A percentile compares a stretch with the other conserved stretches of the same genome.
Conservation (phyloP, 257 asterid species). For the Eucommia ulmoides region DNA sequence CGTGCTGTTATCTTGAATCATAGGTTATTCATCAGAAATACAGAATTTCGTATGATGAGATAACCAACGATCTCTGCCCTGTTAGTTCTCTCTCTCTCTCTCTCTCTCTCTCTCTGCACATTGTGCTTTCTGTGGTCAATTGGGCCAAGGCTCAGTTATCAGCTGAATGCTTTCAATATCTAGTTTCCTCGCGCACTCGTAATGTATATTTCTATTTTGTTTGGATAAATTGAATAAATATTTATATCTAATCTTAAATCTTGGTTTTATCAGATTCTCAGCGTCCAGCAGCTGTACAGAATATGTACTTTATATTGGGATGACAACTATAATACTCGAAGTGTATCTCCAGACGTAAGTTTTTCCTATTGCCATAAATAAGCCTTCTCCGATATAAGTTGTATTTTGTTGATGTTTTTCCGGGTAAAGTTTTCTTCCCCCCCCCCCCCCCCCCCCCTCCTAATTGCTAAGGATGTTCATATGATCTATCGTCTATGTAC, state of each 20-base stretch:
- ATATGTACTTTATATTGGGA: constrained; percentile 93
- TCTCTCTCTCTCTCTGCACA: background rate
- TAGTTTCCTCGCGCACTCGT: too few species aligned
- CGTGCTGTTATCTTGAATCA: background rate
- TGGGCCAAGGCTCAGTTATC: background rate
- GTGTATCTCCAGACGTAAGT: constrained; percentile 86
- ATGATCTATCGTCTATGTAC: too few species aligned
- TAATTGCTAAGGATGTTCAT: background rate
- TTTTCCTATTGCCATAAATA: background rate
- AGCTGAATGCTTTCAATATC: background rate
- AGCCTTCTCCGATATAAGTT: background rate
- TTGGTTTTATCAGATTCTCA: constrained; percentile 58
- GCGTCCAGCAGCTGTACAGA: constrained; percentile 98
- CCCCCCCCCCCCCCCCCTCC: too few species aligned
- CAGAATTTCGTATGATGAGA: constrained; percentile 94
- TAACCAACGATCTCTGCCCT: constrained; percentile 90
- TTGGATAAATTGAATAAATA: too few species aligned
- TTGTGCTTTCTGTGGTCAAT: background rate
- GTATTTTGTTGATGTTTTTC: background rate
- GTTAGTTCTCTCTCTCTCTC: constrained; percentile 38
- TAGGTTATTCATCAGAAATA: constrained; percentile 98
- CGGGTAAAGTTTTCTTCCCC: too few species aligned
- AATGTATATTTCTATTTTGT: too few species aligned
- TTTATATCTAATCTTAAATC: constrained; percentile 15
- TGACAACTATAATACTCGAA: constrained; percentile 87